Evolutionary conservation across 352 stramenopile genomes (phyloP).

Genomic region (Globisporangium takayamanum): DNA sequence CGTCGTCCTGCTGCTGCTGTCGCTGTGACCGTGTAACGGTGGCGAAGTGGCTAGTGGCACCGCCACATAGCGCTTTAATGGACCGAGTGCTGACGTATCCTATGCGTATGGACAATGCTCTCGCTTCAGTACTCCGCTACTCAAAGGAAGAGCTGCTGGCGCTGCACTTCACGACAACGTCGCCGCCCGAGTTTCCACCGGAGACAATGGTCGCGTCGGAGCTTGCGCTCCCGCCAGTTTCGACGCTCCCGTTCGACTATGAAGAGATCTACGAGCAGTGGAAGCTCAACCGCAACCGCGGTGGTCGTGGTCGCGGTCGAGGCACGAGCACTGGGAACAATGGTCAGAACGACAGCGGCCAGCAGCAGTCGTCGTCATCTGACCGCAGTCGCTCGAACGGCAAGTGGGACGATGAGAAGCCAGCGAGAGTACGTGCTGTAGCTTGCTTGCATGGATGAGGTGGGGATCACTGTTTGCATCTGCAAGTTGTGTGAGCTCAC

Average conservation of each 20-base stretch:
- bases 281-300: slow-evolving; percentile 73
- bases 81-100: too few species aligned
- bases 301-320: slow-evolving; percentile 63
- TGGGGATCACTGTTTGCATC: background rate
- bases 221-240: slow-evolving; percentile 59
- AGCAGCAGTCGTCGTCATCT: slow-evolving; percentile 11
- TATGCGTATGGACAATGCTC: background rate
- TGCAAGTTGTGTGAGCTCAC: background rate
- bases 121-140: slow-evolving; percentile 57
- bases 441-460: too few species aligned
- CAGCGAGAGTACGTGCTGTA: slow-evolving; percentile 18
- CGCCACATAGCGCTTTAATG: too few species aligned
- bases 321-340: slow-evolving; percentile 19
- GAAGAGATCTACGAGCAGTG: slow-evolving; percentile 87
- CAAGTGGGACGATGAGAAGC: slow-evolving; percentile 51
- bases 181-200: slow-evolving; percentile 42
- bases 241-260: slow-evolving; percentile 78
- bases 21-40: background rate
- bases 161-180: slow-evolving; percentile 51
- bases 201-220: slow-evolving; percentile 66
- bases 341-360: slow-evolving; percentile 12
- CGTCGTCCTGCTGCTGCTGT: background rate
- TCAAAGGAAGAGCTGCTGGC: slow-evolving; percentile 72
- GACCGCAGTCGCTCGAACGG: slow-evolving; percentile 43
- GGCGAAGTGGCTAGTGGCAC: background rate